Evolutionary conservation across 176 grass and related monocot genomes (phyloP), one percentile per base, ranked within the genome.

Genomic region (Musa itinerans): DNA sequence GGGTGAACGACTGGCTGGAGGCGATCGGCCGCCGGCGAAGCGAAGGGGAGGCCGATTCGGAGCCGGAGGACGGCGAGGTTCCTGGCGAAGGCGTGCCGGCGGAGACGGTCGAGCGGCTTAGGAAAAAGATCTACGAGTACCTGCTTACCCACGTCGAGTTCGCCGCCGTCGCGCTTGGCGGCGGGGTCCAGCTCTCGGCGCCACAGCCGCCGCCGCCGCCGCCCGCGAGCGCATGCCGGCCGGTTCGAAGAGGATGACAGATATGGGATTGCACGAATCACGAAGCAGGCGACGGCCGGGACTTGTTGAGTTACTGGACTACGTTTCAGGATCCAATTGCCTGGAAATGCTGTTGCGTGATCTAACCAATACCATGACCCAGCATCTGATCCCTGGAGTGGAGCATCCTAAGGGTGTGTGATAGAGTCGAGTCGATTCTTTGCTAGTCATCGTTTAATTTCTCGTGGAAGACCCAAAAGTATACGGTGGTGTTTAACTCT

Each of bases 101-200:
- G 79, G 93, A 96, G 75, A 92, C 87, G 20, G 85, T 92, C 63
- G 85, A 92, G 72, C 72, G 87, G 59, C 81, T 92, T 20, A 77
- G 90, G 79, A 96, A 85, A 81, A 96, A 92, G 87, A 96, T 96
- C 55, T 96, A 96, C 58, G 87, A 96, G 80, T 96, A 90, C 70
- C 84, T 96, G 25, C 88, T 96, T 22, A 85, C 87, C 21, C 89
- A 92, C 55, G 93, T 96, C 15, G 93, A 92, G 63, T 92, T 87
- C 11, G 90, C 93, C 0, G 93, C 93, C 29, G 85, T 89, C 29
- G 82, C 89, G 58, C 90, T 96, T 19, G 83, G 89, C 20, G 74
- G 89, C 10, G 79, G 63, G n/a, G 87, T 58, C 63, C 22, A 27
- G 23, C 25, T 65, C 22, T 25, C 58, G 54, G 66, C 68, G 8